These are phyloP conservation scores for Solanum chiquidenum DNA, from an alignment of 257 asterid genomes.

Conservation along the genomic window DNA sequence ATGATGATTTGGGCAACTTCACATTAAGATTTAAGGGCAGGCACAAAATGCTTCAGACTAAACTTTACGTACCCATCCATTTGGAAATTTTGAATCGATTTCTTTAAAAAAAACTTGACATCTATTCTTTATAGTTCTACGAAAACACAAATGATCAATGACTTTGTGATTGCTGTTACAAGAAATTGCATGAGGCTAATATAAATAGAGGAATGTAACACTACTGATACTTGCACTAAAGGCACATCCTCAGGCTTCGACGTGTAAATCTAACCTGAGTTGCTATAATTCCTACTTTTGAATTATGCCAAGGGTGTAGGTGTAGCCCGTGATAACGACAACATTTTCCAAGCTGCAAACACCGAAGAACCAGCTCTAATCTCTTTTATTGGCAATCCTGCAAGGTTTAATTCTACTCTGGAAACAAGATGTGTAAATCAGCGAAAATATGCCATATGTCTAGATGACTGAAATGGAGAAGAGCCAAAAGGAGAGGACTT, in stretches of 20 bases:
- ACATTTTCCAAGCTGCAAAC: background rate
- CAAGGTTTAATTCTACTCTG: background rate
- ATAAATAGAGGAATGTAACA: background rate
- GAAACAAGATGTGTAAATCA: slow-evolving; percentile 19
- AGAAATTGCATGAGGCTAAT: background rate
- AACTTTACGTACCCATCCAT: background rate
- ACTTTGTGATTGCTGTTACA: background rate
- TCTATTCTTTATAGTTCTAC: background rate
- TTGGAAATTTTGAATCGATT: background rate
- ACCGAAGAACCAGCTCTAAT: background rate
- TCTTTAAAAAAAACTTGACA: background rate
- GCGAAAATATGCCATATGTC: slow-evolving; percentile 90
- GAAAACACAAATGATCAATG: background rate
- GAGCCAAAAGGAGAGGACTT: slow-evolving; percentile 57
- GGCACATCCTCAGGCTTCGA: background rate
- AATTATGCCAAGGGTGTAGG: slow-evolving; percentile 8
- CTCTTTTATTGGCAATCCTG: background rate
- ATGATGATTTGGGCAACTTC: background rate
- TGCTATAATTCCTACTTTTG: background rate
- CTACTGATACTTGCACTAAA: background rate
- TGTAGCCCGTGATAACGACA: slow-evolving; percentile 1
- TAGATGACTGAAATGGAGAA: slow-evolving; percentile 73
- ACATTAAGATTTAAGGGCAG: background rate
- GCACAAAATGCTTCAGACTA: background rate
- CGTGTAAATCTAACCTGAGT: background rate